Conservation (phyloP, 768 basidiomycete species). For the Boletus fagicola region DNA sequence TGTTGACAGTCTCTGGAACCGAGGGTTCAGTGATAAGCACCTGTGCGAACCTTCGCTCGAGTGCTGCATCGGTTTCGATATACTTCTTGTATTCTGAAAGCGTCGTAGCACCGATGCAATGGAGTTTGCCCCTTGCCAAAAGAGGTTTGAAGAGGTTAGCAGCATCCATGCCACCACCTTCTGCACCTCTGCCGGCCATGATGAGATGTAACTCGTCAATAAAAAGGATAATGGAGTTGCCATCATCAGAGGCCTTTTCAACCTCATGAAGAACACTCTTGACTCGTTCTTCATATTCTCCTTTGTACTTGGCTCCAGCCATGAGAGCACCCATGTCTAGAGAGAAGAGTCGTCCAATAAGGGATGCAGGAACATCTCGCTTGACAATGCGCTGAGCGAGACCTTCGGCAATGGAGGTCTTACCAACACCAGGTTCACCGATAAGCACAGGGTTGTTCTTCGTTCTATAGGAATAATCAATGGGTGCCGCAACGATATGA, state of each 20-base stretch:
- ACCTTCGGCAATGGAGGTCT: constrained; percentile 93
- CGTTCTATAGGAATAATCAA: constrained; percentile 51
- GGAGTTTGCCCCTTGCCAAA: constrained; percentile 77
- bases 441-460: constrained; percentile 98
- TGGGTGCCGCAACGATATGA: not conserved
- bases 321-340: constrained; percentile 95
- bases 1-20: constrained; percentile 88
- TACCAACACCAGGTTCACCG: constrained; percentile 93
- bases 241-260: constrained; percentile 80
- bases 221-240: constrained; percentile 84
- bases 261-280: constrained; percentile 91
- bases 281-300: constrained; percentile 95
- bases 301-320: constrained; percentile 92
- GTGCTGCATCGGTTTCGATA: constrained; percentile 89
- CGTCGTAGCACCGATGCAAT: constrained; percentile 88
- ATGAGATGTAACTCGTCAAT: constrained; percentile 94
- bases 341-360: constrained; percentile 75
- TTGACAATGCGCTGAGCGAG: constrained; percentile 95
- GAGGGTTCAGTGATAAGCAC: constrained; percentile 89
- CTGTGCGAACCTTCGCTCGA: constrained; percentile 91
- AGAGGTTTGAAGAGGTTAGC: constrained; percentile 91
- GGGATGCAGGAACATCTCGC: constrained; percentile 78
- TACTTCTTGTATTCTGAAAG: constrained; percentile 89
- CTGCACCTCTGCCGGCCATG: constrained; percentile 82
- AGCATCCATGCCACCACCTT: constrained; percentile 92